phyloP scores from a whole-genome alignment of 176 grass and related monocot genomes.

The Oryza glaberrima region DNA sequence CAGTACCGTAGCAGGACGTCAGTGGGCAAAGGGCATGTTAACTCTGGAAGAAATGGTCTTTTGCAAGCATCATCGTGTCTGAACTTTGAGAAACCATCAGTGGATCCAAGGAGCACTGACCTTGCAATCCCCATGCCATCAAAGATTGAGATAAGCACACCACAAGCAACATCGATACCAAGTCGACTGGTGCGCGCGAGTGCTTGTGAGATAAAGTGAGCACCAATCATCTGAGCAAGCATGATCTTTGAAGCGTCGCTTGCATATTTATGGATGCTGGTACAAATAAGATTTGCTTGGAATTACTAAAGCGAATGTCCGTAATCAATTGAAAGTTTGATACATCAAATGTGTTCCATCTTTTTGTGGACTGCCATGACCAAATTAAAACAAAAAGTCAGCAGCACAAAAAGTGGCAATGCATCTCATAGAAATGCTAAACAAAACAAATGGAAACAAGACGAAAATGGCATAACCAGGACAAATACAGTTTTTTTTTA shows the following conservation, averaged over 20 bases:
- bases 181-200: conserved; percentile 28
- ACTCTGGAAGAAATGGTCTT: conserved; percentile 28
- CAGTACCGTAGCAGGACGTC: conserved; percentile 31
- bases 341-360: conserved; percentile 54
- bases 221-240: conserved; percentile 58
- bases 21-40: background rate
- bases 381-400: conserved; percentile 57
- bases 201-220: conserved; percentile 36
- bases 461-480: conserved; percentile 37
- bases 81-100: background rate
- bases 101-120: conserved; percentile 37
- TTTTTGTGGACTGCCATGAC: conserved; percentile 60
- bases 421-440: conserved; percentile 52
- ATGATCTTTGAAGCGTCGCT: conserved; percentile 53
- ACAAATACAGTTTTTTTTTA: conserved; percentile 39
- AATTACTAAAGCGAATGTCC: conserved; percentile 52
- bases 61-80: conserved; percentile 31
- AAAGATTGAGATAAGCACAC: conserved; percentile 32
- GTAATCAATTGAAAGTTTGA: conserved; percentile 44
- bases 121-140: conserved; percentile 46
- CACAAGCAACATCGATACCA: conserved; percentile 3
- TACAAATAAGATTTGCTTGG: conserved; percentile 43
- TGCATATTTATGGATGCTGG: conserved; percentile 36
- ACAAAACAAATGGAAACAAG: conserved; percentile 39
- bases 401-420: conserved; percentile 54